Percentiles rank a stretch among this genome's conserved stretches.
These are phyloP conservation scores for Zalerion maritima DNA, from an alignment of 495 filamentous ascomycete species.

Conservation along the genomic window DNA sequence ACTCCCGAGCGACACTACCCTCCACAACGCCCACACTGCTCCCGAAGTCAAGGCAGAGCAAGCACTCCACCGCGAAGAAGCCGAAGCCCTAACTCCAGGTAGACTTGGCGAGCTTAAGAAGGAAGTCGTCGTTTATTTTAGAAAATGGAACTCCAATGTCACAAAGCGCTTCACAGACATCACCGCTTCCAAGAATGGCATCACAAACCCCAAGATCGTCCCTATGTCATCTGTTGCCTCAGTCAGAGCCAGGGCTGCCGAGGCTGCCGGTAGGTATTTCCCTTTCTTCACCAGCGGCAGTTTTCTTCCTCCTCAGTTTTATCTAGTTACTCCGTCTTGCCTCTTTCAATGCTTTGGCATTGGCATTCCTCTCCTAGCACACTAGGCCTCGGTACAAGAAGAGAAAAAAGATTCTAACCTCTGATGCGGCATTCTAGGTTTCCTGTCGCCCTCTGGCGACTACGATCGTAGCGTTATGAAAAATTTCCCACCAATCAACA, in stretches of 20 bases:
- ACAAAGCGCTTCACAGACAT: conserved; percentile 27
- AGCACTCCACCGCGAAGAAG: no score
- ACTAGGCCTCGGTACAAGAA: no score
- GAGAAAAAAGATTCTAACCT: conserved; percentile 1
- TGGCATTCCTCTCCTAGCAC: no score
- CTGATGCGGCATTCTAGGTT: conserved; percentile 14
- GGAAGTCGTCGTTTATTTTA: conserved; percentile 26
- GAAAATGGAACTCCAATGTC: conserved; percentile 27
- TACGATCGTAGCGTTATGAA: conserved; percentile 21
- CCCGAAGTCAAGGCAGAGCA: no score
- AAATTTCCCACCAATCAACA: conserved; percentile 30
- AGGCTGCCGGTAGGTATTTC: conserved; percentile 6
- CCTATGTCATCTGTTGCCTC: conserved; percentile 4
- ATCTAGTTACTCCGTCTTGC: no score
- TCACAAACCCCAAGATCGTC: conserved; percentile 9
- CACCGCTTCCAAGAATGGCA: conserved; percentile 17
- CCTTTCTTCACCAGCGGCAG: no score
- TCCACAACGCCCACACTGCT: no score
- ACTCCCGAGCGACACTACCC: no score
- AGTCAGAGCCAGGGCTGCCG: conserved; percentile 13
- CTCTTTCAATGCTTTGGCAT: no score
- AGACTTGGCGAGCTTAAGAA: conserved; percentile 27
- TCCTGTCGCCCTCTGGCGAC: conserved; percentile 17
- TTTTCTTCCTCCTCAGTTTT: no score
- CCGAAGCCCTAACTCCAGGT: conserved; percentile 13